These are phyloP conservation scores for Ceratorhiza oryzae-sativae DNA, from an alignment of 1,284 basidiomycete species.

Conservation along the genomic window DNA sequence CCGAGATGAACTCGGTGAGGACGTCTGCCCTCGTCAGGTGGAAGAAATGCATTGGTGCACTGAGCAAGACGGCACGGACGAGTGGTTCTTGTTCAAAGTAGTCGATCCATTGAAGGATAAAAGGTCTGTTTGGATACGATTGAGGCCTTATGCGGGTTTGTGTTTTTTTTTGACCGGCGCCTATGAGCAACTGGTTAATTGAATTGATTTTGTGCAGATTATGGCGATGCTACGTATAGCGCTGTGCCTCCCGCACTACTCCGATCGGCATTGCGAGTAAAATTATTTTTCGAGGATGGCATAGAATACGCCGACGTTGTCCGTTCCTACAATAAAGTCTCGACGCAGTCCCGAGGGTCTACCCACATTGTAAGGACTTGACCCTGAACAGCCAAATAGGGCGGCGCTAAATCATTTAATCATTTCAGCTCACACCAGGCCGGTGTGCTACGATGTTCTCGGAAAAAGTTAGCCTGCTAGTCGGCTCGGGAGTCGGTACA, in stretches of 20 bases:
- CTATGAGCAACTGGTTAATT: not conserved
- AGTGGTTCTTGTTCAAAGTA: constrained; percentile 23
- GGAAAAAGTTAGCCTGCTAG: constrained; percentile 11
- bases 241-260: not conserved
- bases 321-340: not conserved
- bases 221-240: not conserved
- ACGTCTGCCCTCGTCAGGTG: constrained; percentile 2
- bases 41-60: constrained; percentile 8
- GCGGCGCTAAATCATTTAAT: no score
- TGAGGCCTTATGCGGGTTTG: constrained; percentile 3
- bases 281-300: not conserved
- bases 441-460: not conserved
- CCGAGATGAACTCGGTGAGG: not conserved
- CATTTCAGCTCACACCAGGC: not conserved
- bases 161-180: no score
- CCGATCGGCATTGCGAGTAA: not conserved
- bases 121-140: constrained; percentile 4
- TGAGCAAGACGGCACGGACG: constrained; percentile 23
- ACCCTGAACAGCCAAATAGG: no score
- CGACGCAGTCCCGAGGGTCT: not conserved
- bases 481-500: not conserved
- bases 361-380: not conserved
- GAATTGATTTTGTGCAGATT: not conserved
- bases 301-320: constrained; percentile 3
- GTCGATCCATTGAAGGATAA: not conserved